Evolutionary conservation across 139 green algal genomes (phyloP).

Genomic region (Chlamydomonas applanata): DNA sequence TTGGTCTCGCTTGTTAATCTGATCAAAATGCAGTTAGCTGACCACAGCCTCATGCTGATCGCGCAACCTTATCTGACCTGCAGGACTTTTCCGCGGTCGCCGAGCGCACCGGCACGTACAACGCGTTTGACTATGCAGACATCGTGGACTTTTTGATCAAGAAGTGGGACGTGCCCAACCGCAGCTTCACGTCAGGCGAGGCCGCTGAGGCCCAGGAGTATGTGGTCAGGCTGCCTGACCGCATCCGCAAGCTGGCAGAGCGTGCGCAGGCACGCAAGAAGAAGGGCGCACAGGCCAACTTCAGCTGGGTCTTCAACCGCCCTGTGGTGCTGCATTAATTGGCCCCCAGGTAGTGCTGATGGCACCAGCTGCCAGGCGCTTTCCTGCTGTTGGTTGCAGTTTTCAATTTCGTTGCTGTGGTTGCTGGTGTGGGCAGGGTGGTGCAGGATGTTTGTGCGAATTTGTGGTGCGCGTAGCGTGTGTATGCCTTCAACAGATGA

Average conservation of each 20-base stretch:
- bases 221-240: constrained; percentile 73
- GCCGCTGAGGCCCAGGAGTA: constrained; percentile 73
- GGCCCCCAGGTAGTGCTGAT: no score
- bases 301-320: constrained; percentile 93
- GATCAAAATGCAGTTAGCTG: no score
- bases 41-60: no score
- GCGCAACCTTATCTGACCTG: no score
- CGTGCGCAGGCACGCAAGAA: constrained; percentile 56
- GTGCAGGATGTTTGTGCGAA: no score
- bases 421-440: no score
- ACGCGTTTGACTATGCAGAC: constrained; percentile 86
- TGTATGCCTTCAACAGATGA: no score
- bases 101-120: constrained; percentile 82
- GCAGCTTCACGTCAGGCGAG: constrained; percentile 38
- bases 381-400: no score
- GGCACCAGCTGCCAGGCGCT: no score
- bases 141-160: constrained; percentile 95
- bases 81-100: constrained; percentile 95
- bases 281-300: constrained; percentile 60
- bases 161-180: constrained; percentile 71
- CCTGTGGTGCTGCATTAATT: constrained; percentile 50
- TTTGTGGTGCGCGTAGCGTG: no score
- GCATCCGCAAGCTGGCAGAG: constrained; percentile 88
- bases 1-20: no score
- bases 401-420: no score